Percentiles rank a stretch among this genome's conserved stretches.
These are phyloP conservation scores for Dendrobium nobile DNA, from an alignment of 106 monocot species.

Conservation along the genomic window DNA sequence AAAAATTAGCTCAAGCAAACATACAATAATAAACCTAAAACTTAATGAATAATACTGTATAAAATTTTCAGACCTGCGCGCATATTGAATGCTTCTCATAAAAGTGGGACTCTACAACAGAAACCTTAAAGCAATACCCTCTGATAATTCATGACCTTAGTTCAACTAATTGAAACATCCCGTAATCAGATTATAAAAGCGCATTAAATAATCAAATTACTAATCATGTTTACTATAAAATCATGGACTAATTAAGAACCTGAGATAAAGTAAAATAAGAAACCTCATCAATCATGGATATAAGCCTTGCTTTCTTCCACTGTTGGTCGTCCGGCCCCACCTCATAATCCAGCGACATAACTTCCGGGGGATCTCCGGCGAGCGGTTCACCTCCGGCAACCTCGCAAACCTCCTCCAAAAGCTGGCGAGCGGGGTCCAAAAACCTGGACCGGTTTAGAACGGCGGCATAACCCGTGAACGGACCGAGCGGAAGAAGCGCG, in stretches of 20 bases:
- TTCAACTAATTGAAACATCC: too few species aligned
- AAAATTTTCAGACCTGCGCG: too few species aligned
- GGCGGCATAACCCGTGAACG: slow-evolving; percentile 70
- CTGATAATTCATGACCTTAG: too few species aligned
- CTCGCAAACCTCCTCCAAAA: slow-evolving; percentile 61
- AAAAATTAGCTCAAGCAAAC: too few species aligned
- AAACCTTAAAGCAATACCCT: too few species aligned
- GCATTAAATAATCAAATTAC: neutral
- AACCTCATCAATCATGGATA: slow-evolving; percentile 87
- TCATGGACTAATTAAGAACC: neutral
- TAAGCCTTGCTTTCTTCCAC: slow-evolving; percentile 63
- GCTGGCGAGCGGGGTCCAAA: slow-evolving; percentile 49
- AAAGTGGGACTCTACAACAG: too few species aligned
- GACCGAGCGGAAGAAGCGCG: slow-evolving; percentile 28
- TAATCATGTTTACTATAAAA: neutral
- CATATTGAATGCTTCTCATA: too few species aligned
- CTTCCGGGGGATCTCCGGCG: slow-evolving; percentile 17
- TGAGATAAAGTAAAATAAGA: neutral
- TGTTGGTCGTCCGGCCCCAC: slow-evolving; percentile 25
- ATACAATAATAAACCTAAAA: too few species aligned
- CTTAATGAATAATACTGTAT: too few species aligned
- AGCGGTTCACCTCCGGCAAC: neutral
- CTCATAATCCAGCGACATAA: slow-evolving; percentile 7
- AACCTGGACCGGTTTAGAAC: slow-evolving; percentile 65
- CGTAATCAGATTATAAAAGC: neutral